Conservation (phyloP, 768 basidiomycete genomes). For the Hygrocybe punicea region DNA sequence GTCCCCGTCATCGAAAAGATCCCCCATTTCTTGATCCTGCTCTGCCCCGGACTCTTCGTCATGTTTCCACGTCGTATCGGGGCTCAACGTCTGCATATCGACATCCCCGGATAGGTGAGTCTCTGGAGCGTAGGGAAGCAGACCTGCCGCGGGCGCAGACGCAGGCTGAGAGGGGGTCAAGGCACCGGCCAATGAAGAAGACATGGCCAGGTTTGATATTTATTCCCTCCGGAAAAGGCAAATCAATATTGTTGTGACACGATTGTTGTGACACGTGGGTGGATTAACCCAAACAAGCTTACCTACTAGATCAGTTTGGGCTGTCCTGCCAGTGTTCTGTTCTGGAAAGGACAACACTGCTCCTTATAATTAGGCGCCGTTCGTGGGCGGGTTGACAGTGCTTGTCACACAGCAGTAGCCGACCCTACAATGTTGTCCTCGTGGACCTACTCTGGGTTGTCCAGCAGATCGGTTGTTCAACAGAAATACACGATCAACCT, state of each 20-base stretch:
- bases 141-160: background rate
- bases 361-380: no score
- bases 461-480: no score
- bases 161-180: conserved; percentile 34
- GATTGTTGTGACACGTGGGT: no score
- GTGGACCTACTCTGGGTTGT: no score
- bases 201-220: conserved; percentile 37
- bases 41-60: conserved; percentile 29
- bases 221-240: no score
- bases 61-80: conserved; percentile 2
- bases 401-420: background rate
- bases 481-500: no score
- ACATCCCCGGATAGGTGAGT: background rate
- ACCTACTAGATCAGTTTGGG: no score
- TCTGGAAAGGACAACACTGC: no score
- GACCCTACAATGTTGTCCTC: background rate
- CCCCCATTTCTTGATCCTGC: conserved; percentile 62
- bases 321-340: no score
- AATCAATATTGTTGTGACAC: no score
- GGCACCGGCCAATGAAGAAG: conserved; percentile 58
- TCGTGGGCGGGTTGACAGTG: background rate
- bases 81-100: background rate
- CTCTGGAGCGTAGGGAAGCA: background rate
- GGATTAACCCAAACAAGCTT: no score
- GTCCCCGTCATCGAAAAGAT: conserved; percentile 74